Conservation (phyloP, 176 grass and related monocot species). For the Secale cereale region DNA sequence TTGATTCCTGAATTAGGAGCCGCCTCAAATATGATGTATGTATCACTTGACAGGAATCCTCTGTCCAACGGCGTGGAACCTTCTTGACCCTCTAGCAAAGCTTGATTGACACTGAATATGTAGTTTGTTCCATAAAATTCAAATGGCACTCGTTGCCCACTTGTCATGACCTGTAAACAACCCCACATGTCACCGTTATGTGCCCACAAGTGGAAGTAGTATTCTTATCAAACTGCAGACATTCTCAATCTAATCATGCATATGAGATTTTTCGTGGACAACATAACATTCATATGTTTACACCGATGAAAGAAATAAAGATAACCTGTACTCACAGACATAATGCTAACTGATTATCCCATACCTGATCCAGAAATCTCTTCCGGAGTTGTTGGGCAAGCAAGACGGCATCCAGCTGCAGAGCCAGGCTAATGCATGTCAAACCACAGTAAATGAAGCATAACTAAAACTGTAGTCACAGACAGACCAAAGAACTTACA, state of each 20-base stretch:
- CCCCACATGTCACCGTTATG: constrained; percentile 2
- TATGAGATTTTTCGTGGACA: neutral
- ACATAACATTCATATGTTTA: neutral
- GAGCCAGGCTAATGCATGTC: constrained; percentile 25
- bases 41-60: constrained; percentile 80
- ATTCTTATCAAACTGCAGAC: neutral
- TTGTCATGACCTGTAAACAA: constrained; percentile 72
- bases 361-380: constrained; percentile 84
- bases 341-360: neutral
- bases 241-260: neutral
- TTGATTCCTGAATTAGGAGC: constrained; percentile 97
- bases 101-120: constrained; percentile 91
- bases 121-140: constrained; percentile 99
- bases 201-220: neutral
- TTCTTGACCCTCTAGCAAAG: constrained; percentile 83
- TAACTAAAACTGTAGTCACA: neutral
- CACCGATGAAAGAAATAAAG: neutral
- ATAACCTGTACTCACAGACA: neutral
- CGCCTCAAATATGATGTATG: constrained; percentile 95
- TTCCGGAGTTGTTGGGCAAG: constrained; percentile 85
- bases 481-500: constrained; percentile 29
- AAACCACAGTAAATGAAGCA: constrained; percentile 14
- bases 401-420: constrained; percentile 90
- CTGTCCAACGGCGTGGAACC: constrained; percentile 65
- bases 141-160: constrained; percentile 85